A percentile compares a stretch with the other conserved stretches of the same genome.
Conservation (phyloP, 176 grass and related monocot species). For the Aegilops speltoides region DNA sequence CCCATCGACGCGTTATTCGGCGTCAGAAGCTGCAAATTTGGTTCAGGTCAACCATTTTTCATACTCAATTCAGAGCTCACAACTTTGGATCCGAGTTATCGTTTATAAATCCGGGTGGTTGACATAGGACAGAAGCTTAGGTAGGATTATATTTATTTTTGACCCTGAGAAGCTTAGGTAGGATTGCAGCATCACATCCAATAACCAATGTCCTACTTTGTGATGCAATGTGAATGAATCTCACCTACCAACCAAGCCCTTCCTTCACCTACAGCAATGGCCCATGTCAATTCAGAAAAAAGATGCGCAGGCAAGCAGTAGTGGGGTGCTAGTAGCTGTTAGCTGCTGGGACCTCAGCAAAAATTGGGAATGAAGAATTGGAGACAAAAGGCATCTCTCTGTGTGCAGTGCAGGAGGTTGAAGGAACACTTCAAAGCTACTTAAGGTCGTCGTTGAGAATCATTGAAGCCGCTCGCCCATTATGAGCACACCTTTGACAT, state of each 20-base stretch:
- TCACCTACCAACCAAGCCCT: neutral
- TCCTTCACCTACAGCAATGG: neutral
- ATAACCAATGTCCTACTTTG: neutral
- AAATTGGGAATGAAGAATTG: neutral
- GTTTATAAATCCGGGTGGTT: neutral
- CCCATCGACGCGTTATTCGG: neutral
- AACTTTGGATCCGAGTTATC: neutral
- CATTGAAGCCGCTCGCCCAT: neutral
- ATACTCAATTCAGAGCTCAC: neutral
- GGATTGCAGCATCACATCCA: neutral
- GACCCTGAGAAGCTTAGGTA: neutral
- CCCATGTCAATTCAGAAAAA: constrained; percentile 1
- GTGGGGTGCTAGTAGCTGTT: neutral
- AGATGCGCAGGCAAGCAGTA: neutral
- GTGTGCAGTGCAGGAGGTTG: neutral
- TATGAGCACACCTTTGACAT: neutral
- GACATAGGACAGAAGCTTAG: neutral
- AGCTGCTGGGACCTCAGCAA: neutral
- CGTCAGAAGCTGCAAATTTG: neutral
- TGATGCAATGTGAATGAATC: neutral
- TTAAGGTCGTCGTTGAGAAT: neutral
- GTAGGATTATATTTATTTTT: neutral
- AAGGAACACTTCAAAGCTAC: constrained; percentile 11
- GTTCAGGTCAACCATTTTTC: neutral
- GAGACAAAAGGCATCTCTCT: neutral